Base-by-base conservation (phyloP, 495 filamentous ascomycete species). In the Bombardia bombarda region DNA sequence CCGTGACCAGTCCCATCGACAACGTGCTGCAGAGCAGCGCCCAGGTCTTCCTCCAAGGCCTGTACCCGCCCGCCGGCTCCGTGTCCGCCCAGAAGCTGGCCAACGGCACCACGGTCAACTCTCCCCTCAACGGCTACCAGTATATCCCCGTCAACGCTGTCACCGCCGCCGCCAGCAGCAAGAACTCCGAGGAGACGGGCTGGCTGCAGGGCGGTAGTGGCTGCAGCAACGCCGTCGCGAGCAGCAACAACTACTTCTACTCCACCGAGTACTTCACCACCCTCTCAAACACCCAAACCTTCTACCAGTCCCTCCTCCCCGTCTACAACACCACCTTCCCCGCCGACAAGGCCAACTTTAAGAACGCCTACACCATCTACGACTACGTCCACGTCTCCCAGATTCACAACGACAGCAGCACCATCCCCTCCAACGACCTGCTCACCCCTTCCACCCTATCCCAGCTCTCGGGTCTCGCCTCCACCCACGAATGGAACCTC, bases 11-110 rank as follows among this genome's bases (percentile, higher is more conserved):
- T 14, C 80, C 83, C 1, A 50, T 67, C 6, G 79, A 85, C 51
- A 67, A 62, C 8, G 81, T 86, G 14, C 66, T 87, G 32, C 75
- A 81, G 58, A 79, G 72, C 16, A 84, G 83, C 4, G 84, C 83
- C 1, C 70, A 81, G 50, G 83, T 79, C 5, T 93, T 90, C 55
- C 70, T 90, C 54, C 84, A 90, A 64, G 86, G 82, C 7, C 66
- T 93, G 7, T 94, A 93, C 55, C 86, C 87, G 13, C 84, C 87
- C 3, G 67, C 76, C 17, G 78, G 77, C 21, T 18, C 57, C 10
- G 60, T 57, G 35, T 61, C 68, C 16, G 53, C 63, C 18, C 68
- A 72, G 36, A 66, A 61, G 34, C 64, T 88, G 4, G 75, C 81
- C 20, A 80, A 89, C 62, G 75, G 75, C 40, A 70, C 71, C 19